Evolutionary conservation across 139 green algal species (phyloP), one percentile per base, ranked within the genome.

Genomic region (Coelastrella sp.): DNA sequence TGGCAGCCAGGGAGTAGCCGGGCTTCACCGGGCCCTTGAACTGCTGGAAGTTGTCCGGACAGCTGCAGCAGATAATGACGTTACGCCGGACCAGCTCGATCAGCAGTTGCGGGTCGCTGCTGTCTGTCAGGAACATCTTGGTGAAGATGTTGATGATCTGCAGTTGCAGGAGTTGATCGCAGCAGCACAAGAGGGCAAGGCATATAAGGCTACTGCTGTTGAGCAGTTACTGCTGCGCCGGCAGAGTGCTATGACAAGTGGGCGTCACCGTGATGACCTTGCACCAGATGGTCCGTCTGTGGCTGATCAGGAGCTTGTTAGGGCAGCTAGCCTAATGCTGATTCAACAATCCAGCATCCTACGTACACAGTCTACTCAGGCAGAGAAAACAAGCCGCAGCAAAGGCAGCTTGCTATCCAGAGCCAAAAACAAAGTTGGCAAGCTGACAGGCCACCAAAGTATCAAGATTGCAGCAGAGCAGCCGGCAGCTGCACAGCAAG

Each of bases 141-240:
- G 78, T 13, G 19, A 38, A n/a, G 6, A 40, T 4, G 57, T 32
- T 5, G 60, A 21, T 48, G 27, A 50, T n/a, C 3, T 64, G 60
- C 78, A 84, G 78, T 43, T 84, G 78, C 60, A 84, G 78, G 60
- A 74, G 40, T 64, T 66, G 40, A 30, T 84, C 40, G 60, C 23
- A 27, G 41, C 48, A 30, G 78, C 78, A 64, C 23, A 37, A 38
- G 25, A 60, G 8, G 37, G 6, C 11, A 8, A 45, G 7, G 69
- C 69, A 7, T 13, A 60, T 11, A 41, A 40, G 23, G 40, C 69
- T 40, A 25, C 69, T 37, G 21, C 21, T 37, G 21, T 40, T 8
- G 30, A 35, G 5, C 19, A 62, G 41, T 6, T 30, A 25, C 40
- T n/a, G 40, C 41, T 79, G 17, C 37, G 69, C n/a, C 7, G 15